phyloP scores from a whole-genome alignment of 176 grass and related monocot genomes.

The Carex myosuroides region DNA sequence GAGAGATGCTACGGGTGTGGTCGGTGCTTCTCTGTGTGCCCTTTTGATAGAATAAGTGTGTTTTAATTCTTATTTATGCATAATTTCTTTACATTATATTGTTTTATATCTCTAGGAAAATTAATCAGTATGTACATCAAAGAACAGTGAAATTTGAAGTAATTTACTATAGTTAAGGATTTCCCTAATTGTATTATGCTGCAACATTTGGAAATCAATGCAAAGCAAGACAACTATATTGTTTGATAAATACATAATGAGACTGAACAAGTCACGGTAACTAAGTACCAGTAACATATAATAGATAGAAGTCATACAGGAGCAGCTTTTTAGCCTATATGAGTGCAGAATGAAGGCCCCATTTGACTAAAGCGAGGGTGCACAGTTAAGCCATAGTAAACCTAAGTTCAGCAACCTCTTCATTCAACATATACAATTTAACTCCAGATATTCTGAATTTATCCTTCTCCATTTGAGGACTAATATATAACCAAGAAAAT shows the following conservation, averaged over 20 bases:
- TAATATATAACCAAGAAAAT: background rate
- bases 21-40: constrained; percentile 71
- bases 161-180: background rate
- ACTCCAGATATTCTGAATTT: background rate
- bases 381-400: background rate
- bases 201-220: background rate
- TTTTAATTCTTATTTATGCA: background rate
- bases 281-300: background rate
- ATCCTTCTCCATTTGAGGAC: background rate
- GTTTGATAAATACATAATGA: background rate
- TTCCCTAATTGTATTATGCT: background rate
- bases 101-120: background rate
- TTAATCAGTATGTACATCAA: background rate
- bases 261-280: background rate
- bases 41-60: constrained; percentile 92
- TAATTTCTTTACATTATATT: background rate
- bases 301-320: background rate
- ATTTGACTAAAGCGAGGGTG: background rate
- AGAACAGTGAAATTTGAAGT: background rate
- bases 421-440: background rate
- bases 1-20: constrained; percentile 86
- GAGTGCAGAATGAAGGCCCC: background rate
- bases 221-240: background rate
- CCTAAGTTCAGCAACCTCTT: background rate
- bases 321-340: background rate